Evolutionary conservation across 208 protist species (phyloP).

Genomic region (Balamuthia mandrillaris): DNA sequence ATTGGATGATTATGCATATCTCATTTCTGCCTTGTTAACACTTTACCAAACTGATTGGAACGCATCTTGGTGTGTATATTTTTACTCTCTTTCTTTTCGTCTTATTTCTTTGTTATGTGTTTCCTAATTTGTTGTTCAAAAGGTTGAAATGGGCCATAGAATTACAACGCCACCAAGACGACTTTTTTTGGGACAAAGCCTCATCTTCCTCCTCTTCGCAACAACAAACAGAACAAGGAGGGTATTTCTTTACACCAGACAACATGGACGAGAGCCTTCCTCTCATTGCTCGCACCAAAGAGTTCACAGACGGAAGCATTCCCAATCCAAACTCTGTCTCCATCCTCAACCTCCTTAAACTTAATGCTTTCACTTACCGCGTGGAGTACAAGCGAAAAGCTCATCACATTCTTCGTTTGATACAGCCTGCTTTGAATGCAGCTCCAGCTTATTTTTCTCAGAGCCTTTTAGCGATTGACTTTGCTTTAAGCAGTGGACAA

Average conservation of each 20-base stretch:
- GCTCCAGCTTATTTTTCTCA: neutral
- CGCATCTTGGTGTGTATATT: too few species aligned
- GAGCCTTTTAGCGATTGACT: neutral
- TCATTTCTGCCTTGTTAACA: neutral
- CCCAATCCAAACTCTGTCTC: neutral
- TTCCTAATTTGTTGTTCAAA: too few species aligned
- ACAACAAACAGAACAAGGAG: neutral
- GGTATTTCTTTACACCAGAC: constrained; percentile 14
- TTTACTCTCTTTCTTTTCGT: too few species aligned
- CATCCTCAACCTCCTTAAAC: neutral
- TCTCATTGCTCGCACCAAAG: constrained; percentile 18
- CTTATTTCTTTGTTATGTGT: too few species aligned
- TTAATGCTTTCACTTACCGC: neutral
- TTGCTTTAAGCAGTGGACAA: too few species aligned
- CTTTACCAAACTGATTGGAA: constrained; percentile 31
- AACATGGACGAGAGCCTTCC: neutral
- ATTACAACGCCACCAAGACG: neutral
- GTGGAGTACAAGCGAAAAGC: neutral
- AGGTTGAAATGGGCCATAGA: neutral
- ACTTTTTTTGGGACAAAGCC: constrained; percentile 34
- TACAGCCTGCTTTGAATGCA: neutral
- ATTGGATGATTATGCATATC: constrained; percentile 17
- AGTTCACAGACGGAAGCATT: constrained; percentile 27
- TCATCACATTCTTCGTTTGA: neutral
- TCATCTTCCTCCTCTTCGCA: too few species aligned